Evolutionary conservation across 768 basidiomycete genomes (phyloP).

Genomic region (Saitozyma sp.): DNA sequence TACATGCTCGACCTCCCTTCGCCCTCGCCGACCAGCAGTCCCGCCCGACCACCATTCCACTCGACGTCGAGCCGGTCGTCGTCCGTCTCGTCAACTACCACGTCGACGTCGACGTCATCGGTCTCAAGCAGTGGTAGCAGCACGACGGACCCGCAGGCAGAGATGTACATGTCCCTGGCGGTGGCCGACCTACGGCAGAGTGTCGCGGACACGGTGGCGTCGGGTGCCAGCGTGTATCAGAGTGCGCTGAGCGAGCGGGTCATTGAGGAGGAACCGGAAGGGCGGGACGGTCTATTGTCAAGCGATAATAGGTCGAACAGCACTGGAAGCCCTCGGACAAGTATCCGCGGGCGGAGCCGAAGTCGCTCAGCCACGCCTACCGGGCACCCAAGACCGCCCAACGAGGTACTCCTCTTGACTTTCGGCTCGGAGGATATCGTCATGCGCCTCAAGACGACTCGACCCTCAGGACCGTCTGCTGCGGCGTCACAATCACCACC

Average conservation of each 20-base stretch:
- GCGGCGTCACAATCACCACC: neutral
- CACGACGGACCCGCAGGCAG: slow-evolving; percentile 28
- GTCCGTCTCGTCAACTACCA: neutral
- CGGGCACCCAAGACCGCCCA: no score
- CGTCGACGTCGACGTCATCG: slow-evolving; percentile 23
- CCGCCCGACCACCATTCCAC: neutral
- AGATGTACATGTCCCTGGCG: slow-evolving; percentile 53
- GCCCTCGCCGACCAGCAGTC: neutral
- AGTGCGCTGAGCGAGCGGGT: slow-evolving; percentile 14
- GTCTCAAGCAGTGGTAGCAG: neutral
- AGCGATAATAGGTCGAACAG: neutral
- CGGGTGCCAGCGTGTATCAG: slow-evolving; percentile 26
- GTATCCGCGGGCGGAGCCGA: neutral
- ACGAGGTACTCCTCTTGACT: slow-evolving; percentile 56
- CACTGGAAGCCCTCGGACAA: no score
- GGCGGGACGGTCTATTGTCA: neutral
- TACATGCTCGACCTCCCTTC: slow-evolving; percentile 20
- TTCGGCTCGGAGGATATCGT: slow-evolving; percentile 66
- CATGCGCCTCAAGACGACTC: slow-evolving; percentile 61
- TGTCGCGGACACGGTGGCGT: slow-evolving; percentile 20
- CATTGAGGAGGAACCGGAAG: slow-evolving; percentile 3
- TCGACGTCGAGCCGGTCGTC: neutral
- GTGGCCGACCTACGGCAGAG: slow-evolving; percentile 52
- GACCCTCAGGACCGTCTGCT: slow-evolving; percentile 16
- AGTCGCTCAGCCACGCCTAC: slow-evolving; percentile 33